Evolutionary conservation across 2,329 filamentous ascomycete species (phyloP).

Genomic region (Xylaria sp.): DNA sequence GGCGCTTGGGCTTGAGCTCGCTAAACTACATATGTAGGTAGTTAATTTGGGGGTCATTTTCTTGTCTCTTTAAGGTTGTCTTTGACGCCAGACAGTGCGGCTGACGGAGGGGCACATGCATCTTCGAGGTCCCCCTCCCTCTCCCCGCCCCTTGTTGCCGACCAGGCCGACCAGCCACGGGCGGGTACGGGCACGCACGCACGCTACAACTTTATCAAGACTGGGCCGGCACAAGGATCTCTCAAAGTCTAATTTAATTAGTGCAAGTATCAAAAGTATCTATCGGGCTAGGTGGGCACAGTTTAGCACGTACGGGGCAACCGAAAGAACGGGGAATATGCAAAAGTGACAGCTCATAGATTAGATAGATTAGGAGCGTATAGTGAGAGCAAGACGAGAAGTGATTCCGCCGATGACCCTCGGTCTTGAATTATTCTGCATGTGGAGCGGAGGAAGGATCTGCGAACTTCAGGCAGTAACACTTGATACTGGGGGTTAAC

Average conservation of each 20-base stretch:
- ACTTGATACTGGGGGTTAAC: no score
- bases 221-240: background rate
- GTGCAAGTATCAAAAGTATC: background rate
- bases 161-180: constrained; percentile 19
- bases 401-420: background rate
- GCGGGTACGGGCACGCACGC: background rate
- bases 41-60: constrained; percentile 10
- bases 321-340: background rate
- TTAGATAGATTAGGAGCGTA: background rate
- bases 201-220: background rate
- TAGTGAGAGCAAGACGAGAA: background rate
- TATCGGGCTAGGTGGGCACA: constrained; percentile 14
- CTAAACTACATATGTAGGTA: no score
- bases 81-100: constrained; percentile 26
- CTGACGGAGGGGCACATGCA: constrained; percentile 20
- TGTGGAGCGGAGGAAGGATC: background rate
- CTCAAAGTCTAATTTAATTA: background rate
- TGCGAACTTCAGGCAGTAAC: background rate
- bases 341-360: constrained; percentile 2
- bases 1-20: background rate
- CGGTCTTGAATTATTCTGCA: constrained; percentile 3
- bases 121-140: background rate
- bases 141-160: constrained; percentile 8
- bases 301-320: constrained; percentile 12
- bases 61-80: no score